Percentiles rank a stretch among this genome's conserved stretches.
phyloP scores from a whole-genome alignment of 73 alveolate genomes.

The Urostyla sp. region DNA sequence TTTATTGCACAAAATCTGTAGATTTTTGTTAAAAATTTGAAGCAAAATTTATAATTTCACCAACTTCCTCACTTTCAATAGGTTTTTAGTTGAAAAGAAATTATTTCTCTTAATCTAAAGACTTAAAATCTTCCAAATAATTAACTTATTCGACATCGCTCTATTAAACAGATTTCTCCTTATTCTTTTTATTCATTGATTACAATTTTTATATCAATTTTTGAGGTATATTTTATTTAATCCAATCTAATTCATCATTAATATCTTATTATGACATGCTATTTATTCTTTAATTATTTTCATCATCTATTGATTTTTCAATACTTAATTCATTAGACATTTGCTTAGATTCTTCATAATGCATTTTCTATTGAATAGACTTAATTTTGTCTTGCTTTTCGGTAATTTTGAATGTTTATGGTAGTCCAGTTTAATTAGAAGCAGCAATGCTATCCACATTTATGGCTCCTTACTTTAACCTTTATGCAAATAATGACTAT shows the following conservation, averaged over 20 bases:
- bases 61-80: slow-evolving; percentile 19
- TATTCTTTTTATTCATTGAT: background rate
- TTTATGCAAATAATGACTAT: slow-evolving; percentile 22
- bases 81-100: slow-evolving; percentile 14
- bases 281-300: background rate
- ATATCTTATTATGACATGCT: slow-evolving; percentile 38
- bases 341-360: background rate
- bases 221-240: background rate
- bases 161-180: background rate
- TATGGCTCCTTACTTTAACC: background rate
- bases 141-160: background rate
- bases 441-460: background rate
- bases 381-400: background rate
- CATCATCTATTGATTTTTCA: slow-evolving; percentile 4
- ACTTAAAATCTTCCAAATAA: background rate
- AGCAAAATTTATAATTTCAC: background rate
- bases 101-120: background rate
- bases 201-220: slow-evolving; percentile 30
- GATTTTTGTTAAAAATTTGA: background rate
- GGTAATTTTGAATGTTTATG: slow-evolving; percentile 24
- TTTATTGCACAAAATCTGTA: background rate
- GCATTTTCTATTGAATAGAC: background rate
- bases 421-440: background rate
- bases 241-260: slow-evolving; percentile 3
- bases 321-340: background rate